These are phyloP conservation scores for Gilbertella persicaria DNA, from an alignment of 371 early-diverging fungal genomes.

Conservation along the genomic window DNA sequence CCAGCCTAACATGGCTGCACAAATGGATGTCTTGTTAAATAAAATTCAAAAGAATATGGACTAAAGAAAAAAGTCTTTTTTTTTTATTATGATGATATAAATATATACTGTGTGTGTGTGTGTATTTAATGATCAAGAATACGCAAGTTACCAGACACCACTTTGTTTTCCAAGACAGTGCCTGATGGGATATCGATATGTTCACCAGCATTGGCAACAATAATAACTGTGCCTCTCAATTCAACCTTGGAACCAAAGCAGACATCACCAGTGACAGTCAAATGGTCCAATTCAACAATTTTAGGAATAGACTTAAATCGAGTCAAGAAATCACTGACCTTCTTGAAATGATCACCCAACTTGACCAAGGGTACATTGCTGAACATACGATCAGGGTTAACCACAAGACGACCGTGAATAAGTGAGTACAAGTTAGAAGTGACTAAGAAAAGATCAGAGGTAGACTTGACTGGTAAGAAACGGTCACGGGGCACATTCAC, in stretches of 20 bases:
- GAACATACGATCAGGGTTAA: conserved; percentile 94
- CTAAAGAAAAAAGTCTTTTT: conserved; percentile 3
- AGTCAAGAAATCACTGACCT: conserved; percentile 72
- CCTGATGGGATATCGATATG: conserved; percentile 99
- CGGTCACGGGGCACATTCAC: conserved; percentile 98
- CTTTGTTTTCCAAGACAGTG: conserved; percentile 97
- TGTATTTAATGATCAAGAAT: conserved; percentile 73
- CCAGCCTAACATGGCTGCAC: conserved; percentile 67
- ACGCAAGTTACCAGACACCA: conserved; percentile 96
- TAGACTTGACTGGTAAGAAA: conserved; percentile 99
- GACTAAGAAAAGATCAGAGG: conserved; percentile 98
- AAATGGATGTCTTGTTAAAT: conserved; percentile 60
- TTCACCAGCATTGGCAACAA: conserved; percentile 96
- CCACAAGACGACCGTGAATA: conserved; percentile 88
- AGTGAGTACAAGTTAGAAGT: conserved; percentile 95
- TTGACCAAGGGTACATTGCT: conserved; percentile 95
- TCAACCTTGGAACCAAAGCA: conserved; percentile 94
- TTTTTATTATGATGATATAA: conserved; percentile 5
- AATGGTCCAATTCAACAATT: conserved; percentile 97
- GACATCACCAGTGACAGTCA: conserved; percentile 99
- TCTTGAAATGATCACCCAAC: conserved; percentile 98
- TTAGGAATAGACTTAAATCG: conserved; percentile 94
- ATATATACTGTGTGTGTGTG: conserved; percentile 1
- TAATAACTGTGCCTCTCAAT: conserved; percentile 98
- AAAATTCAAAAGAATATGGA: conserved; percentile 51